Base-by-base conservation (phyloP, 2,329 filamentous ascomycete species). In the Neofusicoccum ribis region DNA sequence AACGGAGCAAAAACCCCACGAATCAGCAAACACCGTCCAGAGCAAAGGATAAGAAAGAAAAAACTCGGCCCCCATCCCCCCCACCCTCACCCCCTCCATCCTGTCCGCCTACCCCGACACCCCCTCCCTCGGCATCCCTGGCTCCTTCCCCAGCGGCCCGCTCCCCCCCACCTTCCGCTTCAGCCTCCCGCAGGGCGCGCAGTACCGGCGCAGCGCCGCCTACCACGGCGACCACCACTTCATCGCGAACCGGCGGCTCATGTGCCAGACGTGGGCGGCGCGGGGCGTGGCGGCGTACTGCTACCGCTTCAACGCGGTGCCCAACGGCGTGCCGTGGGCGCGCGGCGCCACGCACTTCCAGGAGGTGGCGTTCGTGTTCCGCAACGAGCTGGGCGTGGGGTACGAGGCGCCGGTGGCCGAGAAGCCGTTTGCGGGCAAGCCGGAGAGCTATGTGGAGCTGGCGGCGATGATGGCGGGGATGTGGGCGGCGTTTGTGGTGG, bases 261-360 rank as follows among this genome's bases (percentile, higher is more conserved):
- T 84, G 5, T 83, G 82, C 67, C 77, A 23, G 20, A 23, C 20
- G 20, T 23, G 20, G 20, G 20, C 20, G 20, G 20, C 20, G 20
- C 2, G 20, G 20, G 20, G 20, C 20, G 20, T 23, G 20, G 77
- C 83, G 7, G 84, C 84, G 7, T 89, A 86, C 77, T 85, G 83
- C 70, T 89, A 88, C 76, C 82, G 85, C 51, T 89, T 89, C 79
- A 86, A 89, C 71, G 85, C 85, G 5, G 74, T 82, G 12, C 75
- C 82, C 0, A 78, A 80, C 2, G 82, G 84, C 6, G 68, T 23
- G 2, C 20, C 20, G 20, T 23, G 20, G 20, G 20, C 20, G 20
- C 20, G 20, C 20, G 83, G 83, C 1, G 82, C 81, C 0, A 81
- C 82, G 0, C 86, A 88, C 72, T 88, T 88, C 71, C 79, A 81